A percentile compares a stretch with the other conserved stretches of the same genome.
These are phyloP conservation scores for Canavalia gladiata DNA, from an alignment of 306 rosid genomes.

Conservation along the genomic window DNA sequence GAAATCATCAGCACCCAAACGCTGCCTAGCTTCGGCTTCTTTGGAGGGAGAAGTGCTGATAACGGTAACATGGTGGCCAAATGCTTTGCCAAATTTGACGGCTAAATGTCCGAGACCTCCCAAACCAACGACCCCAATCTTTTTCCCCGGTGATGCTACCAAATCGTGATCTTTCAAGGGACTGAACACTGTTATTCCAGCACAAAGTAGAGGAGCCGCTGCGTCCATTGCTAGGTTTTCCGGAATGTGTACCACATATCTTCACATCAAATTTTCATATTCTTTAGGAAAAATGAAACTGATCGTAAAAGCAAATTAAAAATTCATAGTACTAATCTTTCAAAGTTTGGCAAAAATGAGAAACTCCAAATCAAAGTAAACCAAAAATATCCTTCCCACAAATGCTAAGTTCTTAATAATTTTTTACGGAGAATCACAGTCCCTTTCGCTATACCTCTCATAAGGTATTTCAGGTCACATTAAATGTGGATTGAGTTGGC, in stretches of 20 bases:
- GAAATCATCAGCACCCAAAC: constrained; percentile 76
- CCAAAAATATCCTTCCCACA: no score
- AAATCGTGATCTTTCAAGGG: constrained; percentile 70
- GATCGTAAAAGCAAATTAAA: not conserved
- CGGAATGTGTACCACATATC: constrained; percentile 79
- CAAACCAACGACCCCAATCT: constrained; percentile 74
- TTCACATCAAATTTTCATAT: constrained; percentile 40
- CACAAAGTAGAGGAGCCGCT: constrained; percentile 77
- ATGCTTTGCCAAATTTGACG: constrained; percentile 79
- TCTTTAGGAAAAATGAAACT: not conserved
- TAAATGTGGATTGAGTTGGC: no score
- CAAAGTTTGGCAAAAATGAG: no score
- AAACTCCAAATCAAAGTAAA: no score
- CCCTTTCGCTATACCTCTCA: no score
- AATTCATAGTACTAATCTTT: not conserved
- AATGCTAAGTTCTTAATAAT: no score
- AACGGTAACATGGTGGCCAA: constrained; percentile 83
- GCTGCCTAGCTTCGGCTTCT: constrained; percentile 65
- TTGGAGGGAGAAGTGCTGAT: constrained; percentile 79
- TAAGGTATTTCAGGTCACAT: no score
- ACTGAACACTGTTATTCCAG: constrained; percentile 73
- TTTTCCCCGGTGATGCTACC: constrained; percentile 54
- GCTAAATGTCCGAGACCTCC: constrained; percentile 87
- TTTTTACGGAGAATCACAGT: no score
- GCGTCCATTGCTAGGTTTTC: constrained; percentile 69